Evolutionary conservation across 805 yeast species (phyloP).

Genomic region (Lipomyces lipofer): DNA sequence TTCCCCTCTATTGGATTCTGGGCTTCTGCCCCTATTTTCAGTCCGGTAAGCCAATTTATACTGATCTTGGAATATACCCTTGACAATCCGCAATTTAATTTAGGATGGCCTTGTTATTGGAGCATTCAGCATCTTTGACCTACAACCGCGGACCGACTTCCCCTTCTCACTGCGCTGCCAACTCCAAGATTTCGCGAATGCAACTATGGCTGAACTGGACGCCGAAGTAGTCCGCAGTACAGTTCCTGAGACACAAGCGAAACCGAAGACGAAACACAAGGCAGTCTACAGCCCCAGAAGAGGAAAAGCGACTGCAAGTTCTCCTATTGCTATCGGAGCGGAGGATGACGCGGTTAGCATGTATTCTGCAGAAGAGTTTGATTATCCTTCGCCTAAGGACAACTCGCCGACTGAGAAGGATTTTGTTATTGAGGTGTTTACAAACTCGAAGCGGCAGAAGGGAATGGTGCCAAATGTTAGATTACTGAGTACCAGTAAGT

Average conservation of each 20-base stretch:
- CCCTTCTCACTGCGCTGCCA: background rate
- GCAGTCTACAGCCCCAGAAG: background rate
- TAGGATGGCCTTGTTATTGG: conserved; percentile 20
- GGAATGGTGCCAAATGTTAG: background rate
- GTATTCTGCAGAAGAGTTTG: conserved; percentile 19
- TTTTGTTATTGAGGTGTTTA: background rate
- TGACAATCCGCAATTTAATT: background rate
- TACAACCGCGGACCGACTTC: conserved; percentile 13
- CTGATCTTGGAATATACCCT: background rate
- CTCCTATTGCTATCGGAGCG: background rate
- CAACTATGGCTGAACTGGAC: conserved; percentile 3
- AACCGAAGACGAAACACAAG: background rate
- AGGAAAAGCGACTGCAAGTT: background rate
- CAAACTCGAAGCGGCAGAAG: background rate
- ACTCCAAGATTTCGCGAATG: conserved; percentile 16
- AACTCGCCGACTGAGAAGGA: background rate
- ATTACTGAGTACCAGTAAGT: background rate
- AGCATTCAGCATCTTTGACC: conserved; percentile 20
- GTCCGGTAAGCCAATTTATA: background rate
- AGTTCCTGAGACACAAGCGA: background rate
- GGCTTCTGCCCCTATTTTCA: conserved; percentile 57
- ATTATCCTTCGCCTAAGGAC: background rate
- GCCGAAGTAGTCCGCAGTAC: background rate
- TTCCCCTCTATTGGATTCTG: conserved; percentile 62
- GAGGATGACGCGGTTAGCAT: background rate